Evolutionary conservation across 176 grass and related monocot species (phyloP).

Genomic region (Hsuehochloa calcarea): DNA sequence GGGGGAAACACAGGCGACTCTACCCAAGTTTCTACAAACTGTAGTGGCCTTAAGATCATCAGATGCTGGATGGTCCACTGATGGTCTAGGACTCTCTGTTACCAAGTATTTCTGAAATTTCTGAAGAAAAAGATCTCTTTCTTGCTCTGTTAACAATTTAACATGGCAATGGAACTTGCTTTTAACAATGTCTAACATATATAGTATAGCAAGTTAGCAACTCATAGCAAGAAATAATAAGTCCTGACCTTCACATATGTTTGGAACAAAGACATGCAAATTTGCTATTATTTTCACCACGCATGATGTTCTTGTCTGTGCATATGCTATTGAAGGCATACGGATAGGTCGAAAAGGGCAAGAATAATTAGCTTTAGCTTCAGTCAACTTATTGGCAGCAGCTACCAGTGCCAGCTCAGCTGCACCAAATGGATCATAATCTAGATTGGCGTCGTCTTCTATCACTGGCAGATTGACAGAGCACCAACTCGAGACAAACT

Average conservation of each 20-base stretch:
- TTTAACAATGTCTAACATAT: constrained; percentile 24
- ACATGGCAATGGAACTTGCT: constrained; percentile 27
- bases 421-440: constrained; percentile 82
- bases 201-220: constrained; percentile 9
- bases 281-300: constrained; percentile 98
- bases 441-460: constrained; percentile 88
- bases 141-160: constrained; percentile 64
- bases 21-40: constrained; percentile 90
- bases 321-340: constrained; percentile 64
- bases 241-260: constrained; percentile 87
- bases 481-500: constrained; percentile 84
- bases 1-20: background rate
- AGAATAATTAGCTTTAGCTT: constrained; percentile 55
- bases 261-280: constrained; percentile 89
- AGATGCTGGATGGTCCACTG: constrained; percentile 29
- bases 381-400: constrained; percentile 45
- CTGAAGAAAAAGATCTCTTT: constrained; percentile 92
- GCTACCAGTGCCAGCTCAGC: constrained; percentile 61
- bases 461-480: constrained; percentile 65
- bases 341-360: constrained; percentile 55
- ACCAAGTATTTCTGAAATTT: constrained; percentile 73
- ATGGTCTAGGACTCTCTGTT: constrained; percentile 40
- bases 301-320: constrained; percentile 89
- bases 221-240: constrained; percentile 17
- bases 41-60: constrained; percentile 35